These are phyloP conservation scores for Colletotrichum endophyticum DNA, from an alignment of 2,329 filamentous ascomycete species.

Conservation along the genomic window DNA sequence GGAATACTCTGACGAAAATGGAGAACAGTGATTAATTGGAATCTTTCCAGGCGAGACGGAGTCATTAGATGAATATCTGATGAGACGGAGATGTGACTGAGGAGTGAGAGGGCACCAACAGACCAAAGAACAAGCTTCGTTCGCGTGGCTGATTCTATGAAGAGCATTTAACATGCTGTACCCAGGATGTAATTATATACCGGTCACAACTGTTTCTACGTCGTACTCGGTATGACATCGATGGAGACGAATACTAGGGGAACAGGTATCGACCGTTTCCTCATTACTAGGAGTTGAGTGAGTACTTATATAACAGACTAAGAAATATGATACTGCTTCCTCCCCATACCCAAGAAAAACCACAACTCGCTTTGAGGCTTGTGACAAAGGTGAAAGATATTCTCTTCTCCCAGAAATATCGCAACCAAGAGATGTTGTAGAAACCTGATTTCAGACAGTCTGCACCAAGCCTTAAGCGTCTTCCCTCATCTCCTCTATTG, in stretches of 20 bases:
- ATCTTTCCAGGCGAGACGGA: accelerated
- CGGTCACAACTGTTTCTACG: neutral
- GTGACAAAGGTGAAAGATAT: neutral
- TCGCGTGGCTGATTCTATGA: neutral
- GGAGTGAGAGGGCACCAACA: neutral
- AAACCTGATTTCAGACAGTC: neutral
- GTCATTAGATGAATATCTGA: neutral
- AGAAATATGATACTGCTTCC: neutral
- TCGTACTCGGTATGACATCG: neutral
- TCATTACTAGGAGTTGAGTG: neutral
- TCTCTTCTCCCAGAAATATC: neutral
- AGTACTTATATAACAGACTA: neutral
- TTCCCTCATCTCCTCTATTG: neutral
- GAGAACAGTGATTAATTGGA: neutral
- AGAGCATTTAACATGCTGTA: neutral
- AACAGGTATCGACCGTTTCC: neutral
- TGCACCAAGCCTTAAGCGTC: neutral
- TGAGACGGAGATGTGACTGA: neutral
- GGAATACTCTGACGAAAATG: neutral
- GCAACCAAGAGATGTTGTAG: neutral
- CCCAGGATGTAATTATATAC: neutral
- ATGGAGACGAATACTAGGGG: neutral
- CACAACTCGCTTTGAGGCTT: neutral
- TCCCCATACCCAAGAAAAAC: neutral
- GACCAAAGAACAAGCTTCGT: neutral